Conservation (phyloP, 495 filamentous ascomycete genomes). For the Extremus antarcticus region DNA sequence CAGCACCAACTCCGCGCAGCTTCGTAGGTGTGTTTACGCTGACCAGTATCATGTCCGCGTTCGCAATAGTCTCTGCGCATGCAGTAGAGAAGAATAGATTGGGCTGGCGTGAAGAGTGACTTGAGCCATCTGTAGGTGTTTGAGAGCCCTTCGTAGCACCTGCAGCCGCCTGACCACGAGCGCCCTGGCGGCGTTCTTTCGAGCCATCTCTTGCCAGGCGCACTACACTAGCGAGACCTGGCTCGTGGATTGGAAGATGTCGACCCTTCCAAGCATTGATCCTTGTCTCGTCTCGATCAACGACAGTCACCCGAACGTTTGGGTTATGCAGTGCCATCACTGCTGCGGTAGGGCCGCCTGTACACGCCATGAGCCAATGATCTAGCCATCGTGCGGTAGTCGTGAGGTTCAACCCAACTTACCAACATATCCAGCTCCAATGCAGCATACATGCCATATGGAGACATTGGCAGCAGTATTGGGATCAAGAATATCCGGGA, state of each 20-base stretch:
- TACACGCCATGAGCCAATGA: no score
- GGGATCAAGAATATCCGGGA: slow-evolving; percentile 13
- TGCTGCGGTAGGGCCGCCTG: slow-evolving; percentile 63
- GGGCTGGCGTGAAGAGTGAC: slow-evolving; percentile 4
- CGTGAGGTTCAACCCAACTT: no score
- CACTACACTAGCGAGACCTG: slow-evolving; percentile 58
- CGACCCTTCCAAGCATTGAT: slow-evolving; percentile 62
- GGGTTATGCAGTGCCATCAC: slow-evolving; percentile 67
- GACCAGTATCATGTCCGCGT: slow-evolving; percentile 67
- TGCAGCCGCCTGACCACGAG: no score
- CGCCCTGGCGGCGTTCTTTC: neutral
- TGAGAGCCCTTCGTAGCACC: no score
- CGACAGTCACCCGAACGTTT: slow-evolving; percentile 54
- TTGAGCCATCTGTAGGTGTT: no score
- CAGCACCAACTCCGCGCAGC: slow-evolving; percentile 55
- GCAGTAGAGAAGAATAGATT: slow-evolving; percentile 68
- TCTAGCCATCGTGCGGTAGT: no score
- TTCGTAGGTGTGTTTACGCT: slow-evolving; percentile 79
- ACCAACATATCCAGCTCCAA: slow-evolving; percentile 54
- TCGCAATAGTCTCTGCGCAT: slow-evolving; percentile 45
- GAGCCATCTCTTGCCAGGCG: slow-evolving; percentile 50
- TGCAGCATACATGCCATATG: slow-evolving; percentile 39
- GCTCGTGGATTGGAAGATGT: slow-evolving; percentile 69
- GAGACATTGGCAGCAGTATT: slow-evolving; percentile 9
- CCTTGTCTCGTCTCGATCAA: slow-evolving; percentile 53